Conservation (phyloP, 2,329 filamentous ascomycete species). For the Erysiphe pulchra region DNA sequence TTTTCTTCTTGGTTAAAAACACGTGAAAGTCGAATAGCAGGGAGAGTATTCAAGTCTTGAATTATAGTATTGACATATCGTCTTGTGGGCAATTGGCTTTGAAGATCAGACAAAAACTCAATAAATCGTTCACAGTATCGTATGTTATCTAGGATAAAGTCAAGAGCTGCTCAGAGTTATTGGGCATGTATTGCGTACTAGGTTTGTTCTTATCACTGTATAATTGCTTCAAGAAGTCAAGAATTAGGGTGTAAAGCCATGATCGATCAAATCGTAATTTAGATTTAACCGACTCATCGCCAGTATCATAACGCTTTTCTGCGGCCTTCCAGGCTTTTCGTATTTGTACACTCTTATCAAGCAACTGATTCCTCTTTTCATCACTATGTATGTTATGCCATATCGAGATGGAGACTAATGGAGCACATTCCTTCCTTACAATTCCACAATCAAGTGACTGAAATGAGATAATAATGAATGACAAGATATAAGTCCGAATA, state of each 20-base stretch:
- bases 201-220: slow-evolving; percentile 27
- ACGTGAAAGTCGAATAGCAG: slow-evolving; percentile 54
- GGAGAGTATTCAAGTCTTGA: slow-evolving; percentile 59
- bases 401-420: slow-evolving; percentile 77
- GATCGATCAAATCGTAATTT: slow-evolving; percentile 72
- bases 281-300: slow-evolving; percentile 54
- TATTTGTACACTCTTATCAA: slow-evolving; percentile 49
- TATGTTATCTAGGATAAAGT: slow-evolving; percentile 28
- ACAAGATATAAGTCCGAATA: slow-evolving; percentile 60
- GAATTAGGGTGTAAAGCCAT: slow-evolving; percentile 68
- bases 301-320: slow-evolving; percentile 63
- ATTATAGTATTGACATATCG: slow-evolving; percentile 79
- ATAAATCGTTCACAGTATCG: slow-evolving; percentile 81
- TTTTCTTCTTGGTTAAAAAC: slow-evolving; percentile 53
- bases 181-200: slow-evolving; percentile 15
- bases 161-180: slow-evolving; percentile 4
- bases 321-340: slow-evolving; percentile 80
- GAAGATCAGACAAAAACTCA: slow-evolving; percentile 70
- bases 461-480: slow-evolving; percentile 75
- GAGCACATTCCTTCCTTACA: slow-evolving; percentile 87
- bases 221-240: slow-evolving; percentile 58
- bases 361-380: slow-evolving; percentile 39
- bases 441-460: slow-evolving; percentile 75
- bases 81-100: slow-evolving; percentile 80
- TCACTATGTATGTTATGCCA: slow-evolving; percentile 85